A percentile compares a stretch with the other conserved stretches of the same genome.
Evolutionary conservation across 192 early-diverging fungal species (phyloP).

Genomic region (Diversispora epigaea): DNA sequence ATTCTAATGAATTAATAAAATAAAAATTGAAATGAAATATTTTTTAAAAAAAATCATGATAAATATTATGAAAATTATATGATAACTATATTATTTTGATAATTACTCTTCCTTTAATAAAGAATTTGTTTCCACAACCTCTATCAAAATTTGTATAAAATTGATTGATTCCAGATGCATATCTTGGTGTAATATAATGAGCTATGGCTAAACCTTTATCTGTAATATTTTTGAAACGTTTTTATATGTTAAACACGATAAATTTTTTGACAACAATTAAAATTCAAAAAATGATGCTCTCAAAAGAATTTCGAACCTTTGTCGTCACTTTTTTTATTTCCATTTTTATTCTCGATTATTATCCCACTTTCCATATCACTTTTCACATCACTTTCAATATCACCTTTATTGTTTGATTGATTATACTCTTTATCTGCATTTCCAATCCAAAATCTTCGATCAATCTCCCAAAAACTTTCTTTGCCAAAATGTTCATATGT

Average conservation of each 20-base stretch:
- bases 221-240: neutral
- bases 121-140: slow-evolving; percentile 50
- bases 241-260: slow-evolving; percentile 12
- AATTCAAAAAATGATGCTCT: slow-evolving; percentile 8
- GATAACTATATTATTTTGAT: neutral
- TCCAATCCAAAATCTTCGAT: slow-evolving; percentile 57
- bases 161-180: slow-evolving; percentile 40
- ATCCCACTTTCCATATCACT: too few species aligned
- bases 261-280: slow-evolving; percentile 30
- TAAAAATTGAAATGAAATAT: neutral
- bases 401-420: neutral
- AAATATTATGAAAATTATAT: neutral
- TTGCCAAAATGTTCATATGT: slow-evolving; percentile 57
- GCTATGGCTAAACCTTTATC: slow-evolving; percentile 42
- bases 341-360: neutral
- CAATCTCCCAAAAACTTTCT: slow-evolving; percentile 47
- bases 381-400: too few species aligned
- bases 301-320: neutral
- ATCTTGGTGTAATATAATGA: slow-evolving; percentile 40
- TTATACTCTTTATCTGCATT: slow-evolving; percentile 19
- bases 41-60: neutral
- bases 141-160: slow-evolving; percentile 59
- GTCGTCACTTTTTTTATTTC: neutral
- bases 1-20: neutral
- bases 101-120: slow-evolving; percentile 46